Base-by-base conservation (phyloP, 2,329 filamentous ascomycete species). In the Ilyonectria mors-panacis region DNA sequence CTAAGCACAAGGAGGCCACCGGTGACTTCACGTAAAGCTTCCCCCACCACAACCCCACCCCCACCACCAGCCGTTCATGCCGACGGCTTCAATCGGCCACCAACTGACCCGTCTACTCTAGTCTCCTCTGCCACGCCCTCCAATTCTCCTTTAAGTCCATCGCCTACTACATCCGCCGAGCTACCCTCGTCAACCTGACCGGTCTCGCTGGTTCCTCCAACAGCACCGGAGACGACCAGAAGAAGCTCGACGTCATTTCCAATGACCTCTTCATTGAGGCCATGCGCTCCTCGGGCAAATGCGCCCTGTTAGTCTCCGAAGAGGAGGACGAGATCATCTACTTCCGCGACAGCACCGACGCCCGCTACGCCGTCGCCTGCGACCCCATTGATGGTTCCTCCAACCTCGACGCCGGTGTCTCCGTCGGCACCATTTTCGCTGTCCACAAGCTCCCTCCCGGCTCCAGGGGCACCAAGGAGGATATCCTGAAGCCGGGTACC, bases 91-190 rank as follows among this genome's bases (percentile, higher is more conserved):
- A 44, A 68, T 68, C 61, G 65, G 47, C 42, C 4, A 44, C 37
- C 54, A 30, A 55, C 67, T 76, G 56, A 75, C 66, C 30, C 28
- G 51, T 42, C 12, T 47, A 28, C 59, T n/a, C 7, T 77, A 98
- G 95, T 77, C 89, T 99, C 59, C 90, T 99, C 67, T 98, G 94
- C 88, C 96, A 99, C 81, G 95, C 96, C 67, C 93, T 99, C 66
- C 96, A 98, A 83, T 99, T 98, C 87, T 95, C 96, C 72, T 99
- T 99, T 92, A 99, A 99, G 87, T 97, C 94, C 73, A 99, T 99
- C 82, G 94, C 96, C 76, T 97, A 98, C 88, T 99, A 98, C 87
- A 99, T 99, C 83, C 95, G 95, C 77, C 92, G 96, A 81, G 94
- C 95, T 39, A 95, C 94, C 26, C 87, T 99, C 72, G 95, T 98